Conservation (phyloP, 2,329 filamentous ascomycete species). For the Fusarium sp. region DNA sequence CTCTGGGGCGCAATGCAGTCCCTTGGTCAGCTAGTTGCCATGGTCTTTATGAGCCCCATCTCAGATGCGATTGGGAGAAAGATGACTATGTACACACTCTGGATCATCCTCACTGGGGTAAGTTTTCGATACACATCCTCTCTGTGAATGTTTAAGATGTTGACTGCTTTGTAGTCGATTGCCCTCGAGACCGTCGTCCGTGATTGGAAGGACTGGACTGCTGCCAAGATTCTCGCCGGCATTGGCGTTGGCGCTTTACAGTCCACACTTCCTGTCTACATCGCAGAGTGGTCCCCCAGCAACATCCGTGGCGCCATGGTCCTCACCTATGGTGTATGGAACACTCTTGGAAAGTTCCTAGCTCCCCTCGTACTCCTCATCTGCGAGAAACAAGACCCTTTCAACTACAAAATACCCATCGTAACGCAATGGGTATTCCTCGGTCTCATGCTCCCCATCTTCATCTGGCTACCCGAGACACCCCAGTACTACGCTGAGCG, state of each 20-base stretch:
- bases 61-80: constrained; percentile 22
- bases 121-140: not conserved
- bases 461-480: constrained; percentile 32
- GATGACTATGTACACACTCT: not conserved
- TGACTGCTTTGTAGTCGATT: not conserved
- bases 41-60: constrained; percentile 19
- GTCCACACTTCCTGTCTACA: constrained; percentile 20
- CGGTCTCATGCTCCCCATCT: constrained; percentile 30
- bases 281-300: constrained; percentile 29
- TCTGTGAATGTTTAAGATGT: not conserved
- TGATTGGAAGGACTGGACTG: constrained; percentile 4
- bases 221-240: constrained; percentile 4
- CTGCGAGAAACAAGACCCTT: constrained; percentile 18
- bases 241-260: constrained; percentile 25
- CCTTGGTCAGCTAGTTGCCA: constrained; percentile 25
- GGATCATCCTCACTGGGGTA: constrained; percentile 1
- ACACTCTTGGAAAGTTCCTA: constrained; percentile 28
- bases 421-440: constrained; percentile 30
- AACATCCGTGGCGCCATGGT: constrained; percentile 33
- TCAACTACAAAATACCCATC: constrained; percentile 25
- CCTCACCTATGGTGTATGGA: constrained; percentile 25
- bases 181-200: not conserved
- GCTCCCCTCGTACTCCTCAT: constrained; percentile 15
- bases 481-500: constrained; percentile 26
- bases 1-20: constrained; percentile 30